Conservation (phyloP, 108 stramenopile species). For the Bacterosira constricta region DNA sequence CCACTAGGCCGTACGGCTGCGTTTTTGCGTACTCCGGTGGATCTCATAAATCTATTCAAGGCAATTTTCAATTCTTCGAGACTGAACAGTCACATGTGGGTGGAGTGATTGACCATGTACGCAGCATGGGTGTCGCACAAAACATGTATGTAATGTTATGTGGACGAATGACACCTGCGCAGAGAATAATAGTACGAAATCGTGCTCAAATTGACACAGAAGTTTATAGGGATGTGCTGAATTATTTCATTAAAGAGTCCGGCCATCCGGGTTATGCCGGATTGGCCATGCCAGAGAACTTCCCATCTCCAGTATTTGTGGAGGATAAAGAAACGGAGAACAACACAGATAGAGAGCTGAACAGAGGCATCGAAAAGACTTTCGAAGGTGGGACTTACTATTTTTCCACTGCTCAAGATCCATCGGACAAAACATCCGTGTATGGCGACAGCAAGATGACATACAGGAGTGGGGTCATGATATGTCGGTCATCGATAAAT, state of each 20-base stretch:
- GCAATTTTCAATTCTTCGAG: too few species aligned
- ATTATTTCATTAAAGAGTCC: constrained; percentile 26
- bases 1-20: background rate
- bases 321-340: constrained; percentile 6
- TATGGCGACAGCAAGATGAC: background rate
- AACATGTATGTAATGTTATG: too few species aligned
- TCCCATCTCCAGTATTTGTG: constrained; percentile 1
- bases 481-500: background rate
- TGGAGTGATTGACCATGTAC: too few species aligned
- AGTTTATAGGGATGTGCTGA: constrained; percentile 4
- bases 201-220: constrained; percentile 20
- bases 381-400: constrained; percentile 22
- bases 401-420: constrained; percentile 12
- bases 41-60: background rate
- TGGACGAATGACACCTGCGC: too few species aligned
- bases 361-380: background rate
- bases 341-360: constrained; percentile 7
- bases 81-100: too few species aligned
- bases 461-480: constrained; percentile 7
- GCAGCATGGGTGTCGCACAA: too few species aligned
- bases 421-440: constrained; percentile 7
- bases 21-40: background rate
- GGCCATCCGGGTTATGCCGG: constrained; percentile 22
- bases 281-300: constrained; percentile 7
- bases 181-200: too few species aligned